Evolutionary conservation across 257 asterid species (phyloP).

Genomic region (Leonotis leonurus): DNA sequence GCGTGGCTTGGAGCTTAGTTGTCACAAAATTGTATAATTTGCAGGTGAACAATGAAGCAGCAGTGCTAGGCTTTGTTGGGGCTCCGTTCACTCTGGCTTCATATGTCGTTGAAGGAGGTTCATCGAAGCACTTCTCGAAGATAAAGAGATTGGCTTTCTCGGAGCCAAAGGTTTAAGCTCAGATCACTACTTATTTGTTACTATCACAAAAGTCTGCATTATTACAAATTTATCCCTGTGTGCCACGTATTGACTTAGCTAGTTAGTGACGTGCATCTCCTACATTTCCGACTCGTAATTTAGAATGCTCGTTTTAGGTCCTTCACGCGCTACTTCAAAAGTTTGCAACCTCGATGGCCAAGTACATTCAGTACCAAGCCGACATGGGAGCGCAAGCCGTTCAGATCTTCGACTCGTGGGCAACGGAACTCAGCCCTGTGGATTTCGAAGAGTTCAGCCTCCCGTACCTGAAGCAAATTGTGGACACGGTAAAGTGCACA

Average conservation of each 20-base stretch:
- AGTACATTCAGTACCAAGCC: slow-evolving; percentile 84
- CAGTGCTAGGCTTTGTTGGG: slow-evolving; percentile 96
- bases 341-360: slow-evolving; percentile 91
- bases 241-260: too few relatives aligned
- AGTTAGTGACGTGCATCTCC: too few relatives aligned
- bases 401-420: slow-evolving; percentile 99
- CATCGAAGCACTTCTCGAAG: slow-evolving; percentile 91
- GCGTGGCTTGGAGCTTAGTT: background rate
- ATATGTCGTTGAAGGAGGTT: slow-evolving; percentile 94
- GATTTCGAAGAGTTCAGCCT: slow-evolving; percentile 96
- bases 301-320: slow-evolving; percentile 32
- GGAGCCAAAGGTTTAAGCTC: slow-evolving; percentile 62
- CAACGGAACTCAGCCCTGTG: slow-evolving; percentile 91
- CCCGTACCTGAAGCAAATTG: slow-evolving; percentile 78
- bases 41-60: slow-evolving; percentile 93
- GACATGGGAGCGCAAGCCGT: slow-evolving; percentile 98
- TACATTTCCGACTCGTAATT: background rate
- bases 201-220: too few relatives aligned
- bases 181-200: background rate
- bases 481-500: slow-evolving; percentile 64
- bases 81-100: slow-evolving; percentile 98
- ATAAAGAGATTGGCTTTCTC: slow-evolving; percentile 88
- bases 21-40: too few relatives aligned
- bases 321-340: slow-evolving; percentile 85
- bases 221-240: too few relatives aligned